Evolutionary conservation across 1,284 basidiomycete species (phyloP).

Genomic region (Rhizoctonia solani): DNA sequence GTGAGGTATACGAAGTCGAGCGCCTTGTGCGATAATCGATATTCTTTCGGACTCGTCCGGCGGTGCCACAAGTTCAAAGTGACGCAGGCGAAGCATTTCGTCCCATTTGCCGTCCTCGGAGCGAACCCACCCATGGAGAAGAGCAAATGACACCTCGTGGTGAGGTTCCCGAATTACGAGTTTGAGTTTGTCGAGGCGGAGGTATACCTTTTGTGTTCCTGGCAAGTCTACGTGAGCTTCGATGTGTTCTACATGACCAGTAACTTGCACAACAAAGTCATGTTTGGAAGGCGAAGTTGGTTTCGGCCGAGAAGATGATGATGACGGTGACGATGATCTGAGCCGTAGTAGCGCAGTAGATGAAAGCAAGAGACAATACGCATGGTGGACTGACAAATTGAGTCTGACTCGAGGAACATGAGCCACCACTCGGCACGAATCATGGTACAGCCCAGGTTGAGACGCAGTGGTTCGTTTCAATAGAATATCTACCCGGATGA

Average conservation of each 20-base stretch:
- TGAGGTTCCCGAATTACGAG: not conserved
- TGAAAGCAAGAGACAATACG: constrained; percentile 14
- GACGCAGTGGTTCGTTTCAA: constrained; percentile 18
- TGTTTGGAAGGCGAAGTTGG: constrained; percentile 43
- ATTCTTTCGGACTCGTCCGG: constrained; percentile 43
- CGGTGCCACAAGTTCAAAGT: constrained; percentile 56
- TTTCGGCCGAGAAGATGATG: constrained; percentile 43
- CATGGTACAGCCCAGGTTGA: constrained; percentile 2
- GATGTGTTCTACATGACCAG: constrained; percentile 45
- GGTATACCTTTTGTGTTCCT: constrained; percentile 43
- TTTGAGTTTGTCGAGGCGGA: constrained; percentile 39
- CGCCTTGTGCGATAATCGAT: constrained; percentile 62
- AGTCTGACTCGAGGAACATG: constrained; percentile 3
- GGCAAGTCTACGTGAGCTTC: constrained; percentile 46
- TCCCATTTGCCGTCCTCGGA: constrained; percentile 67
- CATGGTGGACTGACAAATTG: constrained; percentile 23
- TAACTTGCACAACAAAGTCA: constrained; percentile 36
- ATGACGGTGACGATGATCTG: constrained; percentile 56
- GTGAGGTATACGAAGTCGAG: constrained; percentile 77
- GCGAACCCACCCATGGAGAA: constrained; percentile 51
- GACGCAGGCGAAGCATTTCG: constrained; percentile 69
- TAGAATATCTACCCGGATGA: constrained; percentile 8
- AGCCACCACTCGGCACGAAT: constrained; percentile 12
- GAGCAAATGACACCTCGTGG: constrained; percentile 44
- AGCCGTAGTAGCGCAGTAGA: constrained; percentile 8